Percentiles rank a stretch among this genome's conserved stretches.
Evolutionary conservation across 2,329 filamentous ascomycete species (phyloP).

Genomic region (Pseudocercospora fijiensis): DNA sequence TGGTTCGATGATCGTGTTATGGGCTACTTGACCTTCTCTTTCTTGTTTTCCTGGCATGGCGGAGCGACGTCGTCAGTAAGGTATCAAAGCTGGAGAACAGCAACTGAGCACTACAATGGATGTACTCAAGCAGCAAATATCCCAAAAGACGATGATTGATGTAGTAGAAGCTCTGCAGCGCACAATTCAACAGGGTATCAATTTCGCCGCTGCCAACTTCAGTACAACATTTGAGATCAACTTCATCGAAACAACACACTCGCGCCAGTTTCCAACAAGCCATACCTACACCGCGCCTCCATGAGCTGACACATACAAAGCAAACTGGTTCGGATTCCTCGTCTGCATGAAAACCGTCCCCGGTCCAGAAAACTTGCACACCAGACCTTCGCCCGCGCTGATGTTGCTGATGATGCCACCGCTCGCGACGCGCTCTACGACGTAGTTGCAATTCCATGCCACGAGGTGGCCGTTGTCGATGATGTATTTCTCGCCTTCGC

Average conservation of each 20-base stretch:
- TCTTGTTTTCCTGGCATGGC: no score
- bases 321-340: constrained; percentile 70
- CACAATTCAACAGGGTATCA: not conserved
- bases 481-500: constrained; percentile 77
- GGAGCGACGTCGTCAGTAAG: no score
- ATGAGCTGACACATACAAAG: constrained; percentile 51
- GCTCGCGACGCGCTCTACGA: constrained; percentile 83
- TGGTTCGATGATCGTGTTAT: no score
- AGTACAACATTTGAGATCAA: not conserved
- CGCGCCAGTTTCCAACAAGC: not conserved
- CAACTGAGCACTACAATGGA: no score
- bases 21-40: no score
- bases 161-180: no score
- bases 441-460: constrained; percentile 94
- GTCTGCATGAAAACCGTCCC: constrained; percentile 93
- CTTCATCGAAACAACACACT: not conserved
- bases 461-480: constrained; percentile 66
- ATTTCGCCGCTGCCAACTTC: not conserved
- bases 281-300: constrained; percentile 18
- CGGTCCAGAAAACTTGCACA: constrained; percentile 89
- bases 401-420: constrained; percentile 91
- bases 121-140: no score
- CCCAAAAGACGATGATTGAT: no score
- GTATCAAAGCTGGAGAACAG: no score
- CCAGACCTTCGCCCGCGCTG: constrained; percentile 78